Evolutionary conservation across 139 green algal genomes (phyloP).

Genomic region (Chlorella sp.): DNA sequence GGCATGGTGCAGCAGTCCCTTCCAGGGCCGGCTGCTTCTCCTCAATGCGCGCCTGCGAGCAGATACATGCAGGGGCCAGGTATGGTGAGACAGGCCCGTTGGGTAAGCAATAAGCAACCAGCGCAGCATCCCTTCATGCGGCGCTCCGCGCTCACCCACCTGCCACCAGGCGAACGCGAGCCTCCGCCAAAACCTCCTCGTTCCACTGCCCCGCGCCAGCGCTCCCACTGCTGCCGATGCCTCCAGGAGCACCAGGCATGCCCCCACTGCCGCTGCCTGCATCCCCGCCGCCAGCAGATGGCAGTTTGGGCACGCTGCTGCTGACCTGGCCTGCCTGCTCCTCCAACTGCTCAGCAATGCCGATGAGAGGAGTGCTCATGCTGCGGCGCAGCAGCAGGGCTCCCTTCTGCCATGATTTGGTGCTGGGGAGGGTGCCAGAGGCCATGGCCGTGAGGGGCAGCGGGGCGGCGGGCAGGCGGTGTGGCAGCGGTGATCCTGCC

Average conservation of each 20-base stretch:
- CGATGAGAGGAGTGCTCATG: constrained; percentile 22
- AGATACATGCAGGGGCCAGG: too few relatives aligned
- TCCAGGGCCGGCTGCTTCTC: too few relatives aligned
- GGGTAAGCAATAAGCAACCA: too few relatives aligned
- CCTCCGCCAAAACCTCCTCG: constrained; percentile 25
- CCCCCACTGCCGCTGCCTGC: background rate
- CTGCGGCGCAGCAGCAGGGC: constrained; percentile 25
- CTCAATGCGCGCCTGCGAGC: too few relatives aligned
- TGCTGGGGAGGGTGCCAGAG: too few relatives aligned
- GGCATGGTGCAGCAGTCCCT: too few relatives aligned
- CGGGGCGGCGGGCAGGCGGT: background rate
- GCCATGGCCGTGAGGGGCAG: too few relatives aligned
- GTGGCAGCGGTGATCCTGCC: background rate
- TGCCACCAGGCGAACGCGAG: constrained; percentile 46
- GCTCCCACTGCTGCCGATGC: background rate
- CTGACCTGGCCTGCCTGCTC: background rate
- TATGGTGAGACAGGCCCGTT: too few relatives aligned
- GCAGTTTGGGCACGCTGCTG: background rate
- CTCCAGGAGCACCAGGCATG: background rate
- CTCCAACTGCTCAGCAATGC: constrained; percentile 10
- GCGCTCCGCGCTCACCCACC: constrained; percentile 25
- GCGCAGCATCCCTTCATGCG: too few relatives aligned
- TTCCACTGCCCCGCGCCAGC: background rate
- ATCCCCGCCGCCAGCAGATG: too few relatives aligned
- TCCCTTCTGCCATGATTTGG: constrained; percentile 20